Base-by-base conservation (phyloP, 202 grass and related monocot genomes). In the Dendrocalamus latiflorus region DNA sequence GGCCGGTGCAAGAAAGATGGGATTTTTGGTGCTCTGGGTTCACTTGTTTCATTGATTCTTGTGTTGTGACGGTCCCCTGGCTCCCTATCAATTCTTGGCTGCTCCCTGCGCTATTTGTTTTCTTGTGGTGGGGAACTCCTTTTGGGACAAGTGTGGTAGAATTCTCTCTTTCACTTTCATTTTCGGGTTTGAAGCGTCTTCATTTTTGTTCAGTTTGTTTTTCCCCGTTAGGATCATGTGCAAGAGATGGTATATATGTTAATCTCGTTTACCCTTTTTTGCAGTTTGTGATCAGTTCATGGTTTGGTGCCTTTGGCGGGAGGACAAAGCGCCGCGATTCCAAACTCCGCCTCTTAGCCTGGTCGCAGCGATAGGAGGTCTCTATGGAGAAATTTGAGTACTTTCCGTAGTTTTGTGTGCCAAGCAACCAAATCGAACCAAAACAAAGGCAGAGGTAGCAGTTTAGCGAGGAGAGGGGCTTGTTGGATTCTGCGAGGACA, bases 71-170 rank as follows among this genome's bases (percentile, higher is more conserved):
- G 14, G 8, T 53, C 68, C 47, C 30, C 34, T 47, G 53, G 6
- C 17, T 42, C 22, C 17, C 51, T 71, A 25, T 44, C 4, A 12
- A 6, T 74, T 57, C 76, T 63, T 68, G 75, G 33, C 43, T 70
- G 51, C 55, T 70, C 20, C 59, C 6, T 39, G 6, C 28, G 14
- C 69, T 21, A 33, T 4, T 54, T 74, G 51, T 34, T 56, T 65
- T 80, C 68, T 70, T 24, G 51, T 47, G 84, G 84, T 87, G 74
- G 83, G 84, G 37, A 74, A 55, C 30, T 53, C 54, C 61, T 18
- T 18, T 20, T 53, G 16, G 12, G 77, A 69, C 18, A 21, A 34
- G 15, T 53, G 10, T 21, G 25, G 21, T 60, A 5, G 37, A 54
- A 44, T 60, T 43, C 12, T 75, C 11, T 37, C 5, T 26, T 76